phyloP scores from a whole-genome alignment of 73 alveolate species.

The Paramecium caudatum region DNA sequence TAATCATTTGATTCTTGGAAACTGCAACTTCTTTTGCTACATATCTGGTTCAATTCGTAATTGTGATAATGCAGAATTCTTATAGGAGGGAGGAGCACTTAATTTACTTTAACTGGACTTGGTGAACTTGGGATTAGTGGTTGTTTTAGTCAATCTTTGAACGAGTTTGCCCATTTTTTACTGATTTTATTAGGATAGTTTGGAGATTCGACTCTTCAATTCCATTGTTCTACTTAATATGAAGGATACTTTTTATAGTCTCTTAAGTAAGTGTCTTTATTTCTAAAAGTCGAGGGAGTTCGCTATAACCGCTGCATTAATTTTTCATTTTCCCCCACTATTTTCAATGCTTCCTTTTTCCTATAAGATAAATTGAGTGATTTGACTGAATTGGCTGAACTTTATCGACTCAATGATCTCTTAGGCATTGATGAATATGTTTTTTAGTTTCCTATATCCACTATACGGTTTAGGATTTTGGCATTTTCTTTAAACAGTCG shows the following conservation, averaged over 20 bases:
- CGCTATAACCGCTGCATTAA: constrained; percentile 59
- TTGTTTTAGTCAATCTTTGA: constrained; percentile 19
- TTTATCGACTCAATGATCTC: constrained; percentile 47
- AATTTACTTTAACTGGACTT: not conserved
- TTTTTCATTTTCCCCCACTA: constrained; percentile 53
- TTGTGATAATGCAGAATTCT: constrained; percentile 28
- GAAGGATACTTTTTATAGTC: constrained; percentile 23
- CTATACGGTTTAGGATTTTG: constrained; percentile 36
- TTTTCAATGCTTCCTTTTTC: constrained; percentile 48
- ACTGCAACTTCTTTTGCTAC: not conserved
- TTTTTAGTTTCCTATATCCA: constrained; percentile 59
- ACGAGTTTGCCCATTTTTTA: constrained; percentile 31
- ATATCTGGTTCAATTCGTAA: constrained; percentile 46
- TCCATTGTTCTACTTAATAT: not conserved
- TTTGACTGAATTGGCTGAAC: constrained; percentile 52
- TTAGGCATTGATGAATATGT: not conserved
- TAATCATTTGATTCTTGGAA: constrained; percentile 68
- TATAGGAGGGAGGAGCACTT: constrained; percentile 24
- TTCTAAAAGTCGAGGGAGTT: constrained; percentile 68
- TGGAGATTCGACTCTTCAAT: constrained; percentile 37
- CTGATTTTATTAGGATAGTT: constrained; percentile 22
- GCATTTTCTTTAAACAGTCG: constrained; percentile 50
- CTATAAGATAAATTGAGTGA: constrained; percentile 56
- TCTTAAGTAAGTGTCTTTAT: constrained; percentile 20
- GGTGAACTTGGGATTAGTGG: not conserved